These are phyloP conservation scores for Aspergillus saccharolyticus DNA, from an alignment of 495 filamentous ascomycete species.

Conservation along the genomic window DNA sequence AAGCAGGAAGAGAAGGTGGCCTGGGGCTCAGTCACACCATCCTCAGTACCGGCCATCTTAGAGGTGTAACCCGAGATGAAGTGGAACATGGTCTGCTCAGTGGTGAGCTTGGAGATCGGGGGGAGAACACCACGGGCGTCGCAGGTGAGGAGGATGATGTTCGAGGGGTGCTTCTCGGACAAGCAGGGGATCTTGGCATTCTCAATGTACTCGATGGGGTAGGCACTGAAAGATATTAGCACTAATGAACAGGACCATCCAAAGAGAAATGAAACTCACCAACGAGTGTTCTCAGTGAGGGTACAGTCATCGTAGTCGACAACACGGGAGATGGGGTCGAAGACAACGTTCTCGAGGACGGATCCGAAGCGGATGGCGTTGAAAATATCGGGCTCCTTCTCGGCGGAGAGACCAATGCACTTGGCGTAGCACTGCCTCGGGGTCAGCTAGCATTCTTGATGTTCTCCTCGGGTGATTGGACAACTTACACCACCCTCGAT, in stretches of 20 bases:
- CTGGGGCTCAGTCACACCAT: constrained; percentile 92
- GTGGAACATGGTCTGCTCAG: constrained; percentile 99
- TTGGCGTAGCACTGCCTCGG: constrained; percentile 80
- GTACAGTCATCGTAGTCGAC: constrained; percentile 95
- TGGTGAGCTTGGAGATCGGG: constrained; percentile 94
- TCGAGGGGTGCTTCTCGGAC: constrained; percentile 79
- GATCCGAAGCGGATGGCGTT: constrained; percentile 94
- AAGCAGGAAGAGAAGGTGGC: constrained; percentile 99
- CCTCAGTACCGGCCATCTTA: constrained; percentile 99
- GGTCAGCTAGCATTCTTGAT: neutral
- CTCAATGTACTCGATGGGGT: constrained; percentile 96
- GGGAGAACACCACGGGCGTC: constrained; percentile 96
- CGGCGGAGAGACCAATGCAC: constrained; percentile 92
- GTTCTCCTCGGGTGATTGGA: neutral
- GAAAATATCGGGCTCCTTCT: constrained; percentile 99
- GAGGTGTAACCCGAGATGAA: constrained; percentile 99
- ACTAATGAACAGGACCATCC: neutral
- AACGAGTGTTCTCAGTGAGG: constrained; percentile 96
- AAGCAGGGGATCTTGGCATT: constrained; percentile 98
- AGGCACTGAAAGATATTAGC: constrained; percentile 53
- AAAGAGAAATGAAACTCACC: constrained; percentile 18
- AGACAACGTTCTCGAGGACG: constrained; percentile 97
- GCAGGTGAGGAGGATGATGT: constrained; percentile 97
- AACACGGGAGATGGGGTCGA: constrained; percentile 79
- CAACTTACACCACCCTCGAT: constrained; percentile 79